A percentile compares a stretch with the other conserved stretches of the same genome.
Evolutionary conservation across 2,329 filamentous ascomycete species (phyloP).

Genomic region (Fusarium drepaniforme): DNA sequence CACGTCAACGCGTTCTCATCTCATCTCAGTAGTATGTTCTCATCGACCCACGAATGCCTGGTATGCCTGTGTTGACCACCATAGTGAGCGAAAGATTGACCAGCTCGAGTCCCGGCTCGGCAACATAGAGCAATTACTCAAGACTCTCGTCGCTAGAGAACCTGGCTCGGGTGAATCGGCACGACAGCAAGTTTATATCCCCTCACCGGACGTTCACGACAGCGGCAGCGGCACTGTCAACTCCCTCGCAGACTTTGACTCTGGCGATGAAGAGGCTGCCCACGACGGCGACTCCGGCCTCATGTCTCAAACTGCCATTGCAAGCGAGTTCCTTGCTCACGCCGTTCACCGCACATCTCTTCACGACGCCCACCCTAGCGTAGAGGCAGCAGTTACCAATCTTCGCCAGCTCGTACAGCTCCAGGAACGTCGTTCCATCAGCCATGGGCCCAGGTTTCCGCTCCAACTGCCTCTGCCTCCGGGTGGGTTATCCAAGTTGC

Average conservation of each 20-base stretch:
- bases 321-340: slow-evolving; percentile 64
- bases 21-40: slow-evolving; percentile 67
- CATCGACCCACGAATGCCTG: not conserved
- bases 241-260: slow-evolving; percentile 50
- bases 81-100: slow-evolving; percentile 64
- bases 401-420: slow-evolving; percentile 65
- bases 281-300: slow-evolving; percentile 37
- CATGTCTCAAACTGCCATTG: slow-evolving; percentile 62
- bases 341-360: slow-evolving; percentile 60
- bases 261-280: slow-evolving; percentile 53
- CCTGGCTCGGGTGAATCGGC: slow-evolving; percentile 30
- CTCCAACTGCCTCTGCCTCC: slow-evolving; percentile 58
- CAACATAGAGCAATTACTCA: slow-evolving; percentile 57
- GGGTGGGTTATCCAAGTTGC: slow-evolving; percentile 60
- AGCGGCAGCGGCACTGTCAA: slow-evolving; percentile 35
- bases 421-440: slow-evolving; percentile 56
- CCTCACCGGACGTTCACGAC: slow-evolving; percentile 35
- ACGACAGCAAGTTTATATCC: slow-evolving; percentile 6
- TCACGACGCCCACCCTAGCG: slow-evolving; percentile 49
- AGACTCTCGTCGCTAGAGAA: slow-evolving; percentile 47
- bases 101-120: slow-evolving; percentile 57
- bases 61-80: not conserved
- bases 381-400: slow-evolving; percentile 45
- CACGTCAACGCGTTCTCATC: slow-evolving; percentile 66
- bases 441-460: slow-evolving; percentile 57